phyloP scores from a whole-genome alignment of 2,329 filamentous ascomycete species.

The Pseudopyricularia cyperi region DNA sequence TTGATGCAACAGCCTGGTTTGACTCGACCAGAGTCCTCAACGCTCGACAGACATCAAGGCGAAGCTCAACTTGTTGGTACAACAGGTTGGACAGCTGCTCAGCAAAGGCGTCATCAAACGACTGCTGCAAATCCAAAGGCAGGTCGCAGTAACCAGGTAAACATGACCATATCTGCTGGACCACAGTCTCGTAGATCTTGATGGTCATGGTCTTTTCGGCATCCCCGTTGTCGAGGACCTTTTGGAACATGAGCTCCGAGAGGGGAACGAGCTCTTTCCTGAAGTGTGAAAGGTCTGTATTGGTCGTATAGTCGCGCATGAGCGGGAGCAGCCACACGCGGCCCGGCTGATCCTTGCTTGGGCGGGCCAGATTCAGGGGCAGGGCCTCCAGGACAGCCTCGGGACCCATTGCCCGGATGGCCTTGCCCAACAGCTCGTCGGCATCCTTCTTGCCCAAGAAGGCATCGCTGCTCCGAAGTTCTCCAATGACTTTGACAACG shows the following conservation, averaged over 20 bases:
- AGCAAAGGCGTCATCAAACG: constrained; percentile 80
- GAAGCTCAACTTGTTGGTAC: constrained; percentile 80
- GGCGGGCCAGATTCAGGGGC: constrained; percentile 72
- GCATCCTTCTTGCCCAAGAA: constrained; percentile 93
- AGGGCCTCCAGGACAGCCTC: constrained; percentile 70
- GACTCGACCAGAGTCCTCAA: constrained; percentile 84
- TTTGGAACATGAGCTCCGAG: constrained; percentile 82
- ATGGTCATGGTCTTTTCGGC: constrained; percentile 88
- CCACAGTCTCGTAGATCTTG: constrained; percentile 94
- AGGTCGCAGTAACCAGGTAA: constrained; percentile 92
- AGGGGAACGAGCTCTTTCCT: constrained; percentile 74
- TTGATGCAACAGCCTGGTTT: constrained; percentile 65
- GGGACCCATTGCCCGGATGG: constrained; percentile 81
- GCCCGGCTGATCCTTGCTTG: constrained; percentile 64
- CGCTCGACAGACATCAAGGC: constrained; percentile 75
- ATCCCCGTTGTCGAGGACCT: constrained; percentile 67
- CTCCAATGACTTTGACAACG: constrained; percentile 68
- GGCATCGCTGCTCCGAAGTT: constrained; percentile 73
- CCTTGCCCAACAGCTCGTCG: constrained; percentile 77
- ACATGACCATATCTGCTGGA: constrained; percentile 89
- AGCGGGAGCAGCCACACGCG: constrained; percentile 92
- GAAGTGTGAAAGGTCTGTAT: constrained; percentile 80
- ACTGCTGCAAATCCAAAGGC: constrained; percentile 60
- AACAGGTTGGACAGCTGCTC: constrained; percentile 84
- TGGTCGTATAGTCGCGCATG: constrained; percentile 77